Conservation (phyloP, 2,329 filamentous ascomycete species). For the Xylariaceae sp. region DNA sequence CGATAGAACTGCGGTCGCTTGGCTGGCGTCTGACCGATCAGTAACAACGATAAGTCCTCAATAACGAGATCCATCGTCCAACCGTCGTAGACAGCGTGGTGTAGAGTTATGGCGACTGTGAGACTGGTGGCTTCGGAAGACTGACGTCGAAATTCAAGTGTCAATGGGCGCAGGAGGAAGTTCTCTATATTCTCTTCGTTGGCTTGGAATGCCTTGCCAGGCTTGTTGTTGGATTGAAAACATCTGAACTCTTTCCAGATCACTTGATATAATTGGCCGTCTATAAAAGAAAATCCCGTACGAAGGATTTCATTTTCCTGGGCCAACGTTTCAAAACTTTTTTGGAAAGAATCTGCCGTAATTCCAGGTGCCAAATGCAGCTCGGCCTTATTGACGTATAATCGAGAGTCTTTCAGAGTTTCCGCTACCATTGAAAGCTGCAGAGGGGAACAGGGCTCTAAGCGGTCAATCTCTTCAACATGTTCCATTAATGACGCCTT, state of each 20-base stretch:
- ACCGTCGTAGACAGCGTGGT: slow-evolving; percentile 89
- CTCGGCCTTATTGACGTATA: slow-evolving; percentile 79
- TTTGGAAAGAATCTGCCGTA: slow-evolving; percentile 38
- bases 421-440: slow-evolving; percentile 81
- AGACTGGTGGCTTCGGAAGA: slow-evolving; percentile 19
- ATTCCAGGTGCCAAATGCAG: slow-evolving; percentile 50
- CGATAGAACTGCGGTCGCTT: slow-evolving; percentile 58
- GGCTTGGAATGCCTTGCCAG: slow-evolving; percentile 31
- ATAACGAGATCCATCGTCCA: slow-evolving; percentile 81
- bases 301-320: slow-evolving; percentile 65
- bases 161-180: slow-evolving; percentile 56
- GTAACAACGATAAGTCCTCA: slow-evolving; percentile 58
- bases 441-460: slow-evolving; percentile 67
- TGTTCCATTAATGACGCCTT: slow-evolving; percentile 14
- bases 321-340: slow-evolving; percentile 50
- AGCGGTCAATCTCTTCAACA: slow-evolving; percentile 34
- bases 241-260: slow-evolving; percentile 55
- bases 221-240: slow-evolving; percentile 41
- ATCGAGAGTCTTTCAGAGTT: slow-evolving; percentile 54
- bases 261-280: slow-evolving; percentile 58
- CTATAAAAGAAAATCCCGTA: slow-evolving; percentile 65
- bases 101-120: slow-evolving; percentile 56
- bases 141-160: slow-evolving; percentile 50
- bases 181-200: slow-evolving; percentile 36
- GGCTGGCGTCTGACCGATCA: slow-evolving; percentile 33